Conservation (phyloP, 768 basidiomycete species). For the Baorangia bicolor region DNA sequence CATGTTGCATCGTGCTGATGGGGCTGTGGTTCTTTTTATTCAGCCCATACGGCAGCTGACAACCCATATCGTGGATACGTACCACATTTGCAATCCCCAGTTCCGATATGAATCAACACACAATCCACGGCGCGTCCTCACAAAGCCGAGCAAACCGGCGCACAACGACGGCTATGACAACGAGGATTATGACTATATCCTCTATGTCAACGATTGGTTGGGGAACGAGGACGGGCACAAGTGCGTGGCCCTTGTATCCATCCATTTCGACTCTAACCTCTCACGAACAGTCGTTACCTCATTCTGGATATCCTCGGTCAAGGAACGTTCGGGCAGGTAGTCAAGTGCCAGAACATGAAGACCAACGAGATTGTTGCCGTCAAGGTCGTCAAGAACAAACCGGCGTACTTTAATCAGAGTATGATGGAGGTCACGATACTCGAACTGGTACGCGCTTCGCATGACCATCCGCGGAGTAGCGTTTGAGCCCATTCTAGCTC, state of each 20-base stretch:
- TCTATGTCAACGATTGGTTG: slow-evolving; percentile 98
- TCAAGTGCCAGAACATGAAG: slow-evolving; percentile 99
- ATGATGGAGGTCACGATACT: slow-evolving; percentile 99
- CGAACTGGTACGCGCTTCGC: slow-evolving; percentile 72
- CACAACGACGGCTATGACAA: slow-evolving; percentile 99
- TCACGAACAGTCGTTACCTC: slow-evolving; percentile 65
- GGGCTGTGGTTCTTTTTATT: neutral
- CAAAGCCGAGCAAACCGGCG: slow-evolving; percentile 93
- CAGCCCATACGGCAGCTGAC: slow-evolving; percentile 73
- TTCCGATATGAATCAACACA: slow-evolving; percentile 94
- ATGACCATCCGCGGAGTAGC: neutral
- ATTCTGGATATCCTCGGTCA: slow-evolving; percentile 98
- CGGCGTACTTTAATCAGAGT: slow-evolving; percentile 98
- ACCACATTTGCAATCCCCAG: slow-evolving; percentile 89
- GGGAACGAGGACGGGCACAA: slow-evolving; percentile 95
- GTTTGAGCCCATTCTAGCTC: slow-evolving; percentile 50
- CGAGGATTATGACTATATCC: slow-evolving; percentile 98
- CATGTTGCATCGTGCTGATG: slow-evolving; percentile 10
- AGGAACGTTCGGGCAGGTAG: slow-evolving; percentile 98
- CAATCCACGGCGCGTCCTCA: slow-evolving; percentile 94
- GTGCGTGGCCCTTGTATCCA: slow-evolving; percentile 45
- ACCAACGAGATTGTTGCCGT: slow-evolving; percentile 98
- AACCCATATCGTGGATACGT: slow-evolving; percentile 85
- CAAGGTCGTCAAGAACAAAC: slow-evolving; percentile 99
- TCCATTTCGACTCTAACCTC: slow-evolving; percentile 7